Base-by-base conservation (phyloP, 108 stramenopile genomes). In the Mediolabrus comicus region DNA sequence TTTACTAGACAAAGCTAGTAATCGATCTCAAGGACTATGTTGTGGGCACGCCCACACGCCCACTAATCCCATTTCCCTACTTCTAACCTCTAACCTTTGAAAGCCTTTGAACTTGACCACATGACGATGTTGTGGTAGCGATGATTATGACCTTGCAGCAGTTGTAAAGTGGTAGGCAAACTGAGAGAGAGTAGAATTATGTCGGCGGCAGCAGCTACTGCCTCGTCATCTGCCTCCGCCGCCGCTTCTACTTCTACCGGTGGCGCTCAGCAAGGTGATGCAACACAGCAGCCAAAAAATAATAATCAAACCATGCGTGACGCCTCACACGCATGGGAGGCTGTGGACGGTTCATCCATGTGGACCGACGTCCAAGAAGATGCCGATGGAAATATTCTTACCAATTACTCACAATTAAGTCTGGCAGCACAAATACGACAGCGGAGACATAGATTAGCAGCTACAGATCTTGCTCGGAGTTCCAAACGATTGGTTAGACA, bases 301-400 rank as follows among this genome's bases (percentile, higher is more conserved):
- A 55, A 24, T 31, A 67, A 53, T 29, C 31, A 3, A 31, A 30
- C 33, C 11, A 53, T 33, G 26, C 72, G 72, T 19, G 72, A 73
- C 43, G 14, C 43, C 17, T 33, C 71, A 38, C 90, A 91, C 75
- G 67, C 77, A 12, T 91, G 90, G 90, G 90, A 91, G 79, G 83
- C 76, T 27, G 75, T 76, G 30, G 74, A 71, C 12, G 84, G 76
- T n/a, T 74, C 74, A 17, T 69, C 84, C 38, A 74, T 64, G n/a
- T 94, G 92, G 92, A 74, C 71, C 22, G 86, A 87, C 49, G 86
- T 94, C 43, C 84, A 76, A 59, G 92, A 94, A 84, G 92, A 94
- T 81, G 90, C 66, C 34, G 84, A 88, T 5, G 92, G 92, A 34
- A 85, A 87, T 54, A 82, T 94, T 69, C 73, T 94, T 41, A 72